Conservation (phyloP, 2,329 filamentous ascomycete genomes). For the Colletotrichum lindemuthianum region DNA sequence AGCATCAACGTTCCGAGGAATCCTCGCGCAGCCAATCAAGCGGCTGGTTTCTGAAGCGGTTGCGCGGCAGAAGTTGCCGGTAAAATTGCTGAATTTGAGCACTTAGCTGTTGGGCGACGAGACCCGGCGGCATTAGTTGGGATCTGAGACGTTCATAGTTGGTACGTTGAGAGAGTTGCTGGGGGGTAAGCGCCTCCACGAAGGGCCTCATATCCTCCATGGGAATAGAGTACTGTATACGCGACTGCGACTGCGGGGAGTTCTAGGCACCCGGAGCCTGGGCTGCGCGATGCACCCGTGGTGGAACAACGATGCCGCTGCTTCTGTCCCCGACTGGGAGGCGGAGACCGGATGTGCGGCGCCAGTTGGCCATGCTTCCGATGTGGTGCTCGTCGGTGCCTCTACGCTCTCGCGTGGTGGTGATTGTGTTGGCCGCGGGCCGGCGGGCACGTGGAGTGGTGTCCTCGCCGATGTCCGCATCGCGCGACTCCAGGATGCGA, state of each 20-base stretch:
- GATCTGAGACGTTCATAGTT: too few relatives aligned
- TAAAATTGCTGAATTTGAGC: too few relatives aligned
- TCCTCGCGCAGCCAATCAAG: too few relatives aligned
- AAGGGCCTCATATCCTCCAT: background rate
- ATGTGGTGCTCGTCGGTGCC: conserved; percentile 30
- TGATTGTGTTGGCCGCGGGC: conserved; percentile 8
- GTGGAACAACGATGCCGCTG: conserved; percentile 4
- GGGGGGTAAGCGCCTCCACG: too few relatives aligned
- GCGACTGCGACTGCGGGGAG: background rate
- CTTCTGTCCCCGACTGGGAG: conserved; percentile 49
- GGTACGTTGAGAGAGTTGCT: too few relatives aligned
- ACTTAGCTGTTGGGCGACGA: too few relatives aligned
- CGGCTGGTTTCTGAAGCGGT: too few relatives aligned
- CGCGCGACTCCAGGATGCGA: conserved; percentile 55
- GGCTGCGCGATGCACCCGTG: conserved; percentile 42
- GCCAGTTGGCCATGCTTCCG: conserved; percentile 28
- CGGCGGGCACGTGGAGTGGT: background rate
- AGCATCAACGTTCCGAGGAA: too few relatives aligned
- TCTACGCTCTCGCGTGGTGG: conserved; percentile 24
- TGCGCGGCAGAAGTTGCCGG: too few relatives aligned
- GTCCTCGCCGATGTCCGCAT: conserved; percentile 27
- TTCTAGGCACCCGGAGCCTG: conserved; percentile 44
- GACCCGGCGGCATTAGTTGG: too few relatives aligned
- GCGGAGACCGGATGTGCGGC: conserved; percentile 49
- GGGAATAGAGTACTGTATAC: background rate